Conservation (phyloP, 1,284 basidiomycete genomes). For the Fomitiporia mediterranea region DNA sequence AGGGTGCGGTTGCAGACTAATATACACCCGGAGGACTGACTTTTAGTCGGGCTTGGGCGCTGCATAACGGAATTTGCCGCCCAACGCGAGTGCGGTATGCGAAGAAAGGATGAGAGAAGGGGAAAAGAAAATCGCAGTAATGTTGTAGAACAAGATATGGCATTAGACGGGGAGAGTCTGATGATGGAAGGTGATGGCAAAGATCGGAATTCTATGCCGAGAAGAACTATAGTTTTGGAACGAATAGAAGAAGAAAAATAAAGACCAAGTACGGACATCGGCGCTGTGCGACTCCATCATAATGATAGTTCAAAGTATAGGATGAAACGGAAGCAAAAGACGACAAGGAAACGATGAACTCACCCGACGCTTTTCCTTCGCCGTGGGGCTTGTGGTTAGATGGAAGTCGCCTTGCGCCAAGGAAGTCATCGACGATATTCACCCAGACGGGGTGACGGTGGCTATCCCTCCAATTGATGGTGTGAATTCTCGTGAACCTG, state of each 20-base stretch:
- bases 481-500: too few species aligned
- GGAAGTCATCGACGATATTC: constrained; percentile 26
- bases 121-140: too few species aligned
- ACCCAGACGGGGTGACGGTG: neutral
- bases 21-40: neutral
- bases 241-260: neutral
- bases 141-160: too few species aligned
- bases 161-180: too few species aligned
- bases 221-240: neutral
- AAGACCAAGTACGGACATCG: neutral
- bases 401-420: neutral
- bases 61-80: neutral
- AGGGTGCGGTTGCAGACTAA: neutral
- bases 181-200: neutral
- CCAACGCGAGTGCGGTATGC: neutral
- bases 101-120: neutral
- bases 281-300: neutral
- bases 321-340: neutral
- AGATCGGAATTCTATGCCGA: neutral
- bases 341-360: neutral
- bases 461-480: too few species aligned
- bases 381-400: neutral
- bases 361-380: neutral
- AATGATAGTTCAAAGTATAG: neutral
- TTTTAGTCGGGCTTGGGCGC: neutral